Percentiles rank a stretch among this genome's conserved stretches.
Evolutionary conservation across 257 asterid species (phyloP).

Genomic region (Solanum stenotomum): DNA sequence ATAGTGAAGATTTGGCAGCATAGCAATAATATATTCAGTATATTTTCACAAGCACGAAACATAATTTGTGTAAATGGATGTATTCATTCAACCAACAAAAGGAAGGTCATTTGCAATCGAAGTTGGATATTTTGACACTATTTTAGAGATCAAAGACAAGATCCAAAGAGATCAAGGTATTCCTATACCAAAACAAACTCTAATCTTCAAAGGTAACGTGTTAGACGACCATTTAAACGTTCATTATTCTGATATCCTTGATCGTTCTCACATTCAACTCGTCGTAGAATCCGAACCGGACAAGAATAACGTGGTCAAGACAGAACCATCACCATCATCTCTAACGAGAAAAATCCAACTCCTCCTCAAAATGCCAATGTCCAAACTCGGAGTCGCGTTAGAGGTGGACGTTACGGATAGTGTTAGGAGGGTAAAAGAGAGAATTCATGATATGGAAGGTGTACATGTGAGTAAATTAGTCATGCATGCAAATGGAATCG

Average conservation of each 20-base stretch:
- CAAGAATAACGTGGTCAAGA: background rate
- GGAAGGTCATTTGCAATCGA: constrained; percentile 44
- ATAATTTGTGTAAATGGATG: constrained; percentile 32
- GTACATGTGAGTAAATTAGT: constrained; percentile 10
- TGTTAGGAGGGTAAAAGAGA: constrained; percentile 35
- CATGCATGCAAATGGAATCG: constrained; percentile 28
- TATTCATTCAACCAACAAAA: constrained; percentile 32
- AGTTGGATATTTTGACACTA: constrained; percentile 55
- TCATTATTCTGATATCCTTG: constrained; percentile 40
- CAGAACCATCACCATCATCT: background rate
- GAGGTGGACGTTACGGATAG: constrained; percentile 34
- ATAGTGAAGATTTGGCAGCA: background rate
- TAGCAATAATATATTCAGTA: background rate
- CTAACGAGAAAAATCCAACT: constrained; percentile 21
- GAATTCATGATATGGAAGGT: constrained; percentile 31
- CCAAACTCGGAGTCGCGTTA: constrained; percentile 6
- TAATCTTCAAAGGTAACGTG: constrained; percentile 38
- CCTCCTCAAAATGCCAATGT: constrained; percentile 26
- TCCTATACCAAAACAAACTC: constrained; percentile 47
- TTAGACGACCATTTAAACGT: constrained; percentile 49
- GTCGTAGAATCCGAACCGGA: background rate
- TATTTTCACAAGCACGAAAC: background rate
- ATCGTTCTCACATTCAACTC: constrained; percentile 41
- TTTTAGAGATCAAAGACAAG: constrained; percentile 58
- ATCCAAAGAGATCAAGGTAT: constrained; percentile 32